Evolutionary conservation across 1,284 basidiomycete species (phyloP).

Genomic region (Thecaphora thlaspeos): DNA sequence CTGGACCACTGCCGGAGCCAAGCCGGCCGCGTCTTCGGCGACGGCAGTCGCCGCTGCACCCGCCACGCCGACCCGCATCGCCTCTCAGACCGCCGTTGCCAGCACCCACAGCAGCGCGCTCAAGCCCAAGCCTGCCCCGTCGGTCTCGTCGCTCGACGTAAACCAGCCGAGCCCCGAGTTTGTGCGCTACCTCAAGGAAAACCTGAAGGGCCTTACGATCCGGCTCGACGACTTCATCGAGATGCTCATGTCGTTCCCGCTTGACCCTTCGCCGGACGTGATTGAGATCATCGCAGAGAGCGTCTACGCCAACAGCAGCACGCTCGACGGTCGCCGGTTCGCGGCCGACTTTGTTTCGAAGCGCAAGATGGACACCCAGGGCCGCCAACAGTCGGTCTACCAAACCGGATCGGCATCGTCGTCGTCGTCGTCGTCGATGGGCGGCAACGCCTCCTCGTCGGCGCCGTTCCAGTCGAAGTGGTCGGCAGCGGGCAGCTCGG

Average conservation of each 20-base stretch:
- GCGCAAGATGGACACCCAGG: constrained; percentile 65
- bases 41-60: constrained; percentile 38
- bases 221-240: constrained; percentile 57
- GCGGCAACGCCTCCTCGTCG: too few species aligned
- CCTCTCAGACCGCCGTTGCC: constrained; percentile 22
- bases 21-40: constrained; percentile 12
- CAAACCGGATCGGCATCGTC: background rate
- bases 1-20: constrained; percentile 21
- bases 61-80: constrained; percentile 15
- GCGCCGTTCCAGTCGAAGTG: too few species aligned
- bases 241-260: constrained; percentile 58
- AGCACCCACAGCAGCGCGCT: constrained; percentile 11
- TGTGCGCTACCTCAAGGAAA: constrained; percentile 83
- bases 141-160: constrained; percentile 60
- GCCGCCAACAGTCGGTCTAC: constrained; percentile 6
- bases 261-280: constrained; percentile 55
- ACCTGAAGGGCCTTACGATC: constrained; percentile 77
- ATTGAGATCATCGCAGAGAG: constrained; percentile 57
- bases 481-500: background rate
- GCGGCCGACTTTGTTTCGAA: constrained; percentile 83
- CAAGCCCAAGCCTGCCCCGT: constrained; percentile 56
- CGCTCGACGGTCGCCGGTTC: constrained; percentile 89
- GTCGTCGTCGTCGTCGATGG: too few species aligned
- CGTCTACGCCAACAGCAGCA: constrained; percentile 87
- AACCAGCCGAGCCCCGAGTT: constrained; percentile 83